Evolutionary conservation across 768 basidiomycete species (phyloP), one percentile per base, ranked within the genome.

Genomic region (Phanerodontia chrysosporium): DNA sequence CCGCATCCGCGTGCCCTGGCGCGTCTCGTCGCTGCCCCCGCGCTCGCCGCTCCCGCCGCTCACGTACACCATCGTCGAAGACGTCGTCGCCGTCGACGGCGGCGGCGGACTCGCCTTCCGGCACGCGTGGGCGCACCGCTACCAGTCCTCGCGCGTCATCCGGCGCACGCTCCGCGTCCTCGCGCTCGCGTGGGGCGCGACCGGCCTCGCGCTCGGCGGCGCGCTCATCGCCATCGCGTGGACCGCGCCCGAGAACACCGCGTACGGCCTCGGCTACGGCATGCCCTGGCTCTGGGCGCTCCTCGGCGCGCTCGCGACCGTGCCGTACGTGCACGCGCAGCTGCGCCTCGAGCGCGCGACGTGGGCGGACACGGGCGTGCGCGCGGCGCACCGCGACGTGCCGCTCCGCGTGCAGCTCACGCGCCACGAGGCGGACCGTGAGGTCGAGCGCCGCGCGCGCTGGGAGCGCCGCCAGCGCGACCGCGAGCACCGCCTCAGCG

Each of bases 41-140:
- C 48, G 58, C 46, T 62, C 66, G 27, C 64, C 60, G 14, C 67
- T 72, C n/a, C 70, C 70, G 3, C 70, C 70, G 1, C 62, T 65
- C 35, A 64, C 66, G 0, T 72, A 69, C 65, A 68, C 66, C 29
- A 61, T 68, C 45, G 68, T 70, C 45, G 70, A 72, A 56, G 70
- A 72, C 60, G 56, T 72, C 62, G 61, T 72, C 51, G 69, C 70
- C 30, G 70, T 72, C 39, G 70, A 72, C 54, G 70, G 70, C 36
- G 68, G 69, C 28, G 70, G 69, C 49, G 64, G 69, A 48, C 64
- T 66, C 55, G 66, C 66, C 55, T 72, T 72, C 64, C 70, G 68
- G 6, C 67, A 72, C 59, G 70, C 69, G 4, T 72, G 70, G 70
- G 69, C 69, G 16, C 65, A 66, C 30, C 65, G 68, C 25, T 71